Evolutionary conservation across 495 filamentous ascomycete species (phyloP).

Genomic region (Penicillium bialowiezense): DNA sequence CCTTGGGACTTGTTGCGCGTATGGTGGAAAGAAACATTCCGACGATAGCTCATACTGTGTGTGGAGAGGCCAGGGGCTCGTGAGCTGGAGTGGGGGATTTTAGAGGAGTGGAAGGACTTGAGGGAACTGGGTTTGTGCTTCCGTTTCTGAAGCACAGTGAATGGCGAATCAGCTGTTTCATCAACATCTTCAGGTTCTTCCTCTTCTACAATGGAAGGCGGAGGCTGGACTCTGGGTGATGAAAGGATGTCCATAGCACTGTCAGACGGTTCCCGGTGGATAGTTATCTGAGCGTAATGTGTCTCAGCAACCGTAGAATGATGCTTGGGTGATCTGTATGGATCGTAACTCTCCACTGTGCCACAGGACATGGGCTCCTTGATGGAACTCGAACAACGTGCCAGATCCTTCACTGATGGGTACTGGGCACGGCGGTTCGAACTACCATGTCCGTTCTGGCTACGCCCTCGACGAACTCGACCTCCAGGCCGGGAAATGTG

Average conservation of each 20-base stretch:
- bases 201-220: constrained; percentile 26
- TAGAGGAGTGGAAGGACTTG: constrained; percentile 39
- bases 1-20: constrained; percentile 44
- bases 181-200: constrained; percentile 17
- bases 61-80: constrained; percentile 54
- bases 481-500: constrained; percentile 55
- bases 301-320: constrained; percentile 33
- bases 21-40: constrained; percentile 79
- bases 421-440: constrained; percentile 62
- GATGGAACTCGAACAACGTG: constrained; percentile 39
- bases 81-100: constrained; percentile 49
- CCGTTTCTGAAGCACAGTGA: constrained; percentile 33
- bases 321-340: constrained; percentile 68
- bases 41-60: constrained; percentile 62
- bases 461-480: constrained; percentile 15
- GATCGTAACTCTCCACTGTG: constrained; percentile 71
- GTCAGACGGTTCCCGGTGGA: constrained; percentile 51
- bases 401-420: constrained; percentile 64
- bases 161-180: constrained; percentile 25
- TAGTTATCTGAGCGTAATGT: constrained; percentile 59
- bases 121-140: constrained; percentile 36
- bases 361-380: constrained; percentile 45
- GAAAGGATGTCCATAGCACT: background rate
- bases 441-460: constrained; percentile 27
- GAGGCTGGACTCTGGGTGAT: constrained; percentile 15